Percentiles rank a stretch among this genome's conserved stretches.
Conservation (phyloP, 225 moss, liverwort and hornwort species). For the Anthoceros angustus region DNA sequence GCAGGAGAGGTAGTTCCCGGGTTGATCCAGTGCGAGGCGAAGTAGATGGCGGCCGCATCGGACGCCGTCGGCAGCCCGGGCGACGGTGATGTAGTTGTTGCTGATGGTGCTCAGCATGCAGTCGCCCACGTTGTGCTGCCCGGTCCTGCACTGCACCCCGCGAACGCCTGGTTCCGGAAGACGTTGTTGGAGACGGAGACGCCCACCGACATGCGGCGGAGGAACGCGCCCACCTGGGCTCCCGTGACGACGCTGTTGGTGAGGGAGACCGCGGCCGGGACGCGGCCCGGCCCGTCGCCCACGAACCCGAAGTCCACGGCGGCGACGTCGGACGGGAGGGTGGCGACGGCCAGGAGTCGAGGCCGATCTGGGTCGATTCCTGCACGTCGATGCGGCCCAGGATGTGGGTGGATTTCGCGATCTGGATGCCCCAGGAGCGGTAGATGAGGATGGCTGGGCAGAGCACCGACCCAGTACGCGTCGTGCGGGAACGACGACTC, state of each 20-base stretch:
- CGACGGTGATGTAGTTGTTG: not conserved
- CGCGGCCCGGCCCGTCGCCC: not conserved
- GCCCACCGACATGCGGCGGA: not conserved
- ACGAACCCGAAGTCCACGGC: not conserved
- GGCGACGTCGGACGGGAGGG: not conserved
- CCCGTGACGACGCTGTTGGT: not conserved
- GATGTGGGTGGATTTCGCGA: not conserved
- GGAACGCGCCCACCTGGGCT: not conserved
- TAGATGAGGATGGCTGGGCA: not conserved
- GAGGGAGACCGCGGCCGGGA: not conserved
- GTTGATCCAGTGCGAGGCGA: slow-evolving; percentile 5
- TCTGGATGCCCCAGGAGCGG: slow-evolving; percentile 4
- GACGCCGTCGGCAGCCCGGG: not conserved
- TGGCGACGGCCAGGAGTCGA: not conserved
- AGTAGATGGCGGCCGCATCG: not conserved
- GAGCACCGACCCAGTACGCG: not conserved
- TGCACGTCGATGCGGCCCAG: slow-evolving; percentile 1
- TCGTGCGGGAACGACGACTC: not conserved
- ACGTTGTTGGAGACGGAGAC: not conserved
- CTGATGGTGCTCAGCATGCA: not conserved
- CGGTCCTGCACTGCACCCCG: not conserved
- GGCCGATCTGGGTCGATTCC: not conserved
- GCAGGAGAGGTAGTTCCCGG: not conserved
- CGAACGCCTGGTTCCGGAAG: not conserved
- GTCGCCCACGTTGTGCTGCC: slow-evolving; percentile 2